phyloP scores from a whole-genome alignment of 768 basidiomycete genomes.

The Tephrocybe sp. region DNA sequence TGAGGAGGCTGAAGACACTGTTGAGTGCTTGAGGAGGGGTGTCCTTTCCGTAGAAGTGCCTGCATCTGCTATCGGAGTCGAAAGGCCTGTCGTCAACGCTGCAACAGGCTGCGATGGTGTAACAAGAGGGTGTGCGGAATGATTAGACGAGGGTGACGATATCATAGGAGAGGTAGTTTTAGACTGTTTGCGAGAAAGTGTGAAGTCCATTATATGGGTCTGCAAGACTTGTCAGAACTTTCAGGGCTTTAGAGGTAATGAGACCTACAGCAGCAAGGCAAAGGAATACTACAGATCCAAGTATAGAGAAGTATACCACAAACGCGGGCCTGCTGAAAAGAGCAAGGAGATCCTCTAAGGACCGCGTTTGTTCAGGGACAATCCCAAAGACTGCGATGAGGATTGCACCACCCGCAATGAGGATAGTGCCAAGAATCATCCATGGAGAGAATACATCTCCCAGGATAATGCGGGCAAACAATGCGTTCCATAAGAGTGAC shows the following conservation, averaged over 20 bases:
- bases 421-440: slow-evolving; percentile 82
- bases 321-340: slow-evolving; percentile 78
- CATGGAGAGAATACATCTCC: slow-evolving; percentile 83
- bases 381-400: slow-evolving; percentile 91
- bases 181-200: slow-evolving; percentile 40
- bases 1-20: slow-evolving; percentile 26
- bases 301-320: slow-evolving; percentile 74
- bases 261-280: slow-evolving; percentile 62
- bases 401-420: slow-evolving; percentile 87
- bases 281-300: slow-evolving; percentile 56
- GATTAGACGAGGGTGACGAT: slow-evolving; percentile 26
- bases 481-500: slow-evolving; percentile 90
- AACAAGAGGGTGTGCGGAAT: slow-evolving; percentile 34
- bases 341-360: slow-evolving; percentile 77
- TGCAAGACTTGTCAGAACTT: slow-evolving; percentile 24
- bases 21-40: slow-evolving; percentile 46
- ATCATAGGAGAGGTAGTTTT: slow-evolving; percentile 17
- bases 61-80: slow-evolving; percentile 27
- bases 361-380: slow-evolving; percentile 83
- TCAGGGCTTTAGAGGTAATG: not conserved
- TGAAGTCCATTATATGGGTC: slow-evolving; percentile 75
- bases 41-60: slow-evolving; percentile 49
- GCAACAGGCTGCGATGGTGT: slow-evolving; percentile 29
- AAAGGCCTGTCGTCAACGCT: slow-evolving; percentile 32
- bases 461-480: slow-evolving; percentile 82